Conservation (phyloP, 1,139 yeast genomes). For the Geotrichum histeridarum region DNA sequence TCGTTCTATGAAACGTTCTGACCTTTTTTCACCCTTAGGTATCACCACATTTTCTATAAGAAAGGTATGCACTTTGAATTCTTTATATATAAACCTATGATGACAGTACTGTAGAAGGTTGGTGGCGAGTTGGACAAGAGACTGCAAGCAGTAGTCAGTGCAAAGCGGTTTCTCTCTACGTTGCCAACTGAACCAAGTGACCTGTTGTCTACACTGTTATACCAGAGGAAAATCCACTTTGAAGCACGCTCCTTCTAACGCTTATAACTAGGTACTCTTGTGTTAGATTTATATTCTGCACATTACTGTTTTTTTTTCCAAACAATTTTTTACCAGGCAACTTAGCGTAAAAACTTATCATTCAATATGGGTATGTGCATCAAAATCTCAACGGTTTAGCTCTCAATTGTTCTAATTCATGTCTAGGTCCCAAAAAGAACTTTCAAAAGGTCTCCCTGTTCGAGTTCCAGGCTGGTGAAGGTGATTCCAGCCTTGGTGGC, state of each 20-base stretch:
- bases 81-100: neutral
- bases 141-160: too few relatives aligned
- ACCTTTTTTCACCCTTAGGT: neutral
- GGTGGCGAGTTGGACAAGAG: too few relatives aligned
- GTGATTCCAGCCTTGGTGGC: constrained; percentile 51
- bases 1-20: neutral
- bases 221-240: neutral
- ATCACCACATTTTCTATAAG: neutral
- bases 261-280: neutral
- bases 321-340: neutral
- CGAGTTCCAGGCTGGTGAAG: constrained; percentile 16
- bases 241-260: neutral
- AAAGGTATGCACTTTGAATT: neutral
- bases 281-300: neutral
- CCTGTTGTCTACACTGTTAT: neutral
- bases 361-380: constrained; percentile 5
- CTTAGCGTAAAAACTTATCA: neutral
- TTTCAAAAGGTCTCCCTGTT: constrained; percentile 12
- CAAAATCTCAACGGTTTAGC: neutral
- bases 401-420: neutral
- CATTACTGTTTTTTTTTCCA: neutral
- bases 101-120: too few relatives aligned
- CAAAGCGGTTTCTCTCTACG: too few relatives aligned
- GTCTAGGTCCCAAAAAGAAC: constrained; percentile 1
- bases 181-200: neutral